Conservation (phyloP, 257 asterid genomes). For the Marsdenia floribunda region DNA sequence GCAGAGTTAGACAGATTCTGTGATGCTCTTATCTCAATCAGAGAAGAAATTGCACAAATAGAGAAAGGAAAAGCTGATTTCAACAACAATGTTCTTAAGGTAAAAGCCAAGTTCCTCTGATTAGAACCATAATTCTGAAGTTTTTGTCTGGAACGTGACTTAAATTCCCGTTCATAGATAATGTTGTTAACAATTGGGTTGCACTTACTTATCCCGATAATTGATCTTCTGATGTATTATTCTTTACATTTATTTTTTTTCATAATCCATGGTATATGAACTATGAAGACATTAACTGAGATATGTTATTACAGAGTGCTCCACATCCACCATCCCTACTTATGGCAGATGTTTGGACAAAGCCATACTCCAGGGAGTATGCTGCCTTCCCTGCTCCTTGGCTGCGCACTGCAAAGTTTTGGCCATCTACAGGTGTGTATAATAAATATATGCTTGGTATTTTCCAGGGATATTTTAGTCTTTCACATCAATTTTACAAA, state of each 20-base stretch:
- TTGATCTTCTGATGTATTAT: no score
- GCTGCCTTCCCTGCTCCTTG: slow-evolving; percentile 97
- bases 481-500: no score
- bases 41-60: slow-evolving; percentile 81
- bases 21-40: slow-evolving; percentile 82
- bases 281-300: slow-evolving; percentile 19
- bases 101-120: slow-evolving; percentile 18
- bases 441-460: no score
- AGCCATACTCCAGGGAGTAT: slow-evolving; percentile 90
- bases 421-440: slow-evolving; percentile 83
- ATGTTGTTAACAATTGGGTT: not conserved
- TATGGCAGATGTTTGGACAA: slow-evolving; percentile 95
- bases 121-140: not conserved
- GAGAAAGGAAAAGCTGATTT: slow-evolving; percentile 84
- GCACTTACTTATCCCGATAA: no score
- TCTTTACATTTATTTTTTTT: not conserved
- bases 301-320: slow-evolving; percentile 59
- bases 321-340: slow-evolving; percentile 98
- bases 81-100: slow-evolving; percentile 92
- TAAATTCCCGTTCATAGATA: no score
- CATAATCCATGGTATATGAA: slow-evolving; percentile 1
- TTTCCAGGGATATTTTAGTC: no score
- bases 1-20: slow-evolving; percentile 96
- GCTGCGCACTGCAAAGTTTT: slow-evolving; percentile 93
- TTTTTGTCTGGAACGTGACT: not conserved